Evolutionary conservation across 768 basidiomycete species (phyloP).

Genomic region (Russula abietina): DNA sequence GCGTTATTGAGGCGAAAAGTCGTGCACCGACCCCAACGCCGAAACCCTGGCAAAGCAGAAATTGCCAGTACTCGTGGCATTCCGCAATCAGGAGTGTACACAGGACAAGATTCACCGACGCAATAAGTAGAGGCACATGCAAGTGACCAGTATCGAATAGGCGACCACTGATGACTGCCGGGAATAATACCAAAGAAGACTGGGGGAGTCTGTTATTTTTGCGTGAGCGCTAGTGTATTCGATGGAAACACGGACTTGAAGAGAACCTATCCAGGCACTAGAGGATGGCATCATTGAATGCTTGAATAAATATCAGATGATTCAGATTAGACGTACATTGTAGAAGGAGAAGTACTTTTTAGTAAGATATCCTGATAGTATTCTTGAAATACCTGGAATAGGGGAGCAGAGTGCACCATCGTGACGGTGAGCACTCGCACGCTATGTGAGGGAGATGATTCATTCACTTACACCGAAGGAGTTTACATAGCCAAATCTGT

Average conservation of each 20-base stretch:
- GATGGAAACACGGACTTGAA: slow-evolving; percentile 42
- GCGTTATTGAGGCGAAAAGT: not conserved
- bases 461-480: slow-evolving; percentile 60
- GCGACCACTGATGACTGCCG: slow-evolving; percentile 52
- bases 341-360: slow-evolving; percentile 47
- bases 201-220: slow-evolving; percentile 27
- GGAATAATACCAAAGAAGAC: slow-evolving; percentile 59
- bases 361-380: slow-evolving; percentile 61
- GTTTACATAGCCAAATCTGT: slow-evolving; percentile 63
- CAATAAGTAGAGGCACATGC: slow-evolving; percentile 42
- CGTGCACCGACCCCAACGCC: slow-evolving; percentile 49
- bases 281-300: not conserved
- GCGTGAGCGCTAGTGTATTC: not conserved
- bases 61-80: slow-evolving; percentile 73
- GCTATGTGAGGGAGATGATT: not conserved
- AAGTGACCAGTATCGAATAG: slow-evolving; percentile 71
- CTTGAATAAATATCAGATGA: not conserved
- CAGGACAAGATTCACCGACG: slow-evolving; percentile 45
- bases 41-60: slow-evolving; percentile 68
- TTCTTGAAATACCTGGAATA: slow-evolving; percentile 57
- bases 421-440: not conserved
- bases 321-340: slow-evolving; percentile 41
- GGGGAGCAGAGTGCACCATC: not conserved
- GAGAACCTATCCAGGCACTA: slow-evolving; percentile 77
- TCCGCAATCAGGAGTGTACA: slow-evolving; percentile 63